Conservation (phyloP, 805 yeast genomes). For the Saccharomycopsis oosterbeekiorum region DNA sequence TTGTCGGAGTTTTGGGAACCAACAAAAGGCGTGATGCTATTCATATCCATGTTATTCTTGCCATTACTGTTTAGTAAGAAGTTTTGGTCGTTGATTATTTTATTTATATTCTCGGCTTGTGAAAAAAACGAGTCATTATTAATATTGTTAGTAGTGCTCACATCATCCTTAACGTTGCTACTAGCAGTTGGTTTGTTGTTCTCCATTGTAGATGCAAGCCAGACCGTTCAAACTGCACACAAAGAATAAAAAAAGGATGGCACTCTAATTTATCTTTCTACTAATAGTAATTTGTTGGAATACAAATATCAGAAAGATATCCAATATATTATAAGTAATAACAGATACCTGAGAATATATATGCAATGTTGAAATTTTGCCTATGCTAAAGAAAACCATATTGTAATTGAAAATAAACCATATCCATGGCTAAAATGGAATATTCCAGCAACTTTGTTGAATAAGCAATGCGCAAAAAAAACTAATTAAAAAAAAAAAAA, state of each 20-base stretch:
- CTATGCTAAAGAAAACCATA: not conserved
- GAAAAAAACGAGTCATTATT: not conserved
- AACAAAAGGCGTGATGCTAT: not conserved
- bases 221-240: not conserved
- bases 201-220: not conserved
- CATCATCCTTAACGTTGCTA: not conserved
- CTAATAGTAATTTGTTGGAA: not conserved
- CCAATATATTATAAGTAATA: not conserved
- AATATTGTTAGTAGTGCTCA: not conserved
- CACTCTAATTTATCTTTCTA: too few species aligned
- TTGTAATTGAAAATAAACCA: not conserved
- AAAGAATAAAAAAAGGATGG: not conserved
- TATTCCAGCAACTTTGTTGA: not conserved
- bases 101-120: not conserved
- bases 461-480: not conserved
- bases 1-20: not conserved
- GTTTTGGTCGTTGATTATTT: not conserved
- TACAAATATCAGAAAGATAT: not conserved
- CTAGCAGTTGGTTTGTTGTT: not conserved
- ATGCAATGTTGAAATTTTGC: not conserved
- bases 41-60: not conserved
- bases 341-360: not conserved
- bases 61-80: not conserved
- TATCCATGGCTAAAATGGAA: not conserved
- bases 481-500: not conserved